Conservation (phyloP, 176 grass and related monocot species). For the Pontederia crassipes region DNA sequence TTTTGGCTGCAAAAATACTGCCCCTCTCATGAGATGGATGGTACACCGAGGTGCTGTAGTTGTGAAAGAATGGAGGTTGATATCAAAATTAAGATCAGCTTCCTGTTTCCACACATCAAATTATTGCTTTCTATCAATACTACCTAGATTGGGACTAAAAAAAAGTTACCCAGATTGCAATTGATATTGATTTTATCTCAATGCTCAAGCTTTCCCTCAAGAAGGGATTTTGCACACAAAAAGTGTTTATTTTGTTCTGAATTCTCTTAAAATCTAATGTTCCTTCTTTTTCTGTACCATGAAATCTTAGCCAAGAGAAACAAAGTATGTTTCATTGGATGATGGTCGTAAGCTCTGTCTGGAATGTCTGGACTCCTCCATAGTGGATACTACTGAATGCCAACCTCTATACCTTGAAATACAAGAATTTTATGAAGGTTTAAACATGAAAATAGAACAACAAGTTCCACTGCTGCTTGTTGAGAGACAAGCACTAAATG, state of each 20-base stretch:
- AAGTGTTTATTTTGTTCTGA: slow-evolving; percentile 4
- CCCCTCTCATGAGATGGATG: slow-evolving; percentile 86
- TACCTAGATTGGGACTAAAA: too few species aligned
- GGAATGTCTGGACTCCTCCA: slow-evolving; percentile 80
- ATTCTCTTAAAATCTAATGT: slow-evolving; percentile 23
- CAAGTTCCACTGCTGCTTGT: slow-evolving; percentile 89
- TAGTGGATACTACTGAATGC: slow-evolving; percentile 89
- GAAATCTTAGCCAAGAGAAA: slow-evolving; percentile 62
- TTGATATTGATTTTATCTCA: not conserved
- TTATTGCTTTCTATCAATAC: not conserved
- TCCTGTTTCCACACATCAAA: not conserved
- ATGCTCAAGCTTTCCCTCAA: not conserved
- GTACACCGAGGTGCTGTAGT: slow-evolving; percentile 90
- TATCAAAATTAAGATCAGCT: slow-evolving; percentile 5
- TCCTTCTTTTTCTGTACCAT: slow-evolving; percentile 15
- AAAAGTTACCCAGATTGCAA: not conserved
- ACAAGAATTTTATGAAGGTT: slow-evolving; percentile 84
- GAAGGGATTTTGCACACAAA: slow-evolving; percentile 7
- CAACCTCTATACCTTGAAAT: slow-evolving; percentile 78
- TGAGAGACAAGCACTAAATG: slow-evolving; percentile 95
- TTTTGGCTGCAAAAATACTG: slow-evolving; percentile 99
- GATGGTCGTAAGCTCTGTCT: slow-evolving; percentile 88
- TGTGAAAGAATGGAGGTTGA: slow-evolving; percentile 96
- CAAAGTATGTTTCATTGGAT: slow-evolving; percentile 69
- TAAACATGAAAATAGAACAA: slow-evolving; percentile 96